A percentile compares a stretch with the other conserved stretches of the same genome.
These are phyloP conservation scores for Saccharomyces cerevisiae DNA, from an alignment of 805 yeast species.

Conservation along the genomic window DNA sequence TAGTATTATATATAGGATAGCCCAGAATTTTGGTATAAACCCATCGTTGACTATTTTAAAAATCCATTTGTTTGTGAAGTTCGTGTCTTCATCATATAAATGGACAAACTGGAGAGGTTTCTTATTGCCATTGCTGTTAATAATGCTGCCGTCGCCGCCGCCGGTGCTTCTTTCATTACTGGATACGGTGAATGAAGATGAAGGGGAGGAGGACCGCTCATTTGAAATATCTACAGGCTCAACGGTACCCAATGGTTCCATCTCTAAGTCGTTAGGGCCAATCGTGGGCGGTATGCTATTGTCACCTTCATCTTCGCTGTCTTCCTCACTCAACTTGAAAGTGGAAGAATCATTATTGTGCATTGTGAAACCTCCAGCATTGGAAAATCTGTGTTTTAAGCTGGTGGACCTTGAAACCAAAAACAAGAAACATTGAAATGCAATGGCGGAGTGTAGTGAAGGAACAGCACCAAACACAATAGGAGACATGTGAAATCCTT, in stretches of 20 bases:
- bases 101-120: constrained; percentile 3
- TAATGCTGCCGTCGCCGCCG: neutral
- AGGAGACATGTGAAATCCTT: constrained; percentile 60
- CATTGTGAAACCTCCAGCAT: neutral
- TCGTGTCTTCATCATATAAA: constrained; percentile 11
- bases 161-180: neutral
- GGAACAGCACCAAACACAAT: constrained; percentile 64
- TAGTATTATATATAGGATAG: constrained; percentile 38
- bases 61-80: constrained; percentile 14
- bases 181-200: constrained; percentile 2
- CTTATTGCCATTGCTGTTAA: neutral
- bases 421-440: constrained; percentile 40
- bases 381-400: constrained; percentile 17
- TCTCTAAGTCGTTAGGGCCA: constrained; percentile 3
- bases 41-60: constrained; percentile 21
- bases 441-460: constrained; percentile 59
- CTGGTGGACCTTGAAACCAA: constrained; percentile 33
- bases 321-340: neutral
- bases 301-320: neutral
- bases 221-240: neutral
- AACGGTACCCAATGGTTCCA: neutral
- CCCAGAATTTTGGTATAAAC: constrained; percentile 27
- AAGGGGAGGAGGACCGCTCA: constrained; percentile 1
- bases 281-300: neutral
- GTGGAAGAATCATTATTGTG: neutral